Conservation (phyloP, 441 rosid species). For the Jatropha podagrica region DNA sequence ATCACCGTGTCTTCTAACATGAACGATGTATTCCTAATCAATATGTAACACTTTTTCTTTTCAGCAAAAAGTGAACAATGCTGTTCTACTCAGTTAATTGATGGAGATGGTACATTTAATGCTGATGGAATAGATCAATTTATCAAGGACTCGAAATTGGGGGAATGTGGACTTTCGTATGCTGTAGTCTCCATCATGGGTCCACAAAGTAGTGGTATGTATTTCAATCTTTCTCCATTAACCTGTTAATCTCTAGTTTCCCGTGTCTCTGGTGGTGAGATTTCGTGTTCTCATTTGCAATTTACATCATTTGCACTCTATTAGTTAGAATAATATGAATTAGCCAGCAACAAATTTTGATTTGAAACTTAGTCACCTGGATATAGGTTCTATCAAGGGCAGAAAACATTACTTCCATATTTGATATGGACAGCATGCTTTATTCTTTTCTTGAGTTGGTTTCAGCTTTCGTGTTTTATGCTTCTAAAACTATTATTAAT, state of each 20-base stretch:
- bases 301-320: background rate
- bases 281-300: slow-evolving; percentile 8
- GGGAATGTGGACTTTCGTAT: slow-evolving; percentile 89
- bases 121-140: slow-evolving; percentile 64
- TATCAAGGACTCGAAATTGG: slow-evolving; percentile 71
- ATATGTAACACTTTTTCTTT: slow-evolving; percentile 9
- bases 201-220: slow-evolving; percentile 98
- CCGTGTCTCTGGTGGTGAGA: background rate
- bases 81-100: slow-evolving; percentile 90
- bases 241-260: background rate
- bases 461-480: background rate
- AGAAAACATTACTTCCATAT: background rate
- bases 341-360: background rate
- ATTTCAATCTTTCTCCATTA: slow-evolving; percentile 7
- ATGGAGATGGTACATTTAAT: slow-evolving; percentile 86
- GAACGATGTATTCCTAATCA: slow-evolving; percentile 10
- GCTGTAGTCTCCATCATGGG: slow-evolving; percentile 99
- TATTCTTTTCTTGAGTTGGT: background rate
- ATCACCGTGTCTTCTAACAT: background rate
- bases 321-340: background rate
- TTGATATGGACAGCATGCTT: background rate
- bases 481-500: background rate
- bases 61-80: slow-evolving; percentile 43
- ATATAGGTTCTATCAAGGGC: background rate
- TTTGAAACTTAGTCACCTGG: background rate